Conservation (phyloP, 768 basidiomycete genomes). For the Leccinum subgranulosum region DNA sequence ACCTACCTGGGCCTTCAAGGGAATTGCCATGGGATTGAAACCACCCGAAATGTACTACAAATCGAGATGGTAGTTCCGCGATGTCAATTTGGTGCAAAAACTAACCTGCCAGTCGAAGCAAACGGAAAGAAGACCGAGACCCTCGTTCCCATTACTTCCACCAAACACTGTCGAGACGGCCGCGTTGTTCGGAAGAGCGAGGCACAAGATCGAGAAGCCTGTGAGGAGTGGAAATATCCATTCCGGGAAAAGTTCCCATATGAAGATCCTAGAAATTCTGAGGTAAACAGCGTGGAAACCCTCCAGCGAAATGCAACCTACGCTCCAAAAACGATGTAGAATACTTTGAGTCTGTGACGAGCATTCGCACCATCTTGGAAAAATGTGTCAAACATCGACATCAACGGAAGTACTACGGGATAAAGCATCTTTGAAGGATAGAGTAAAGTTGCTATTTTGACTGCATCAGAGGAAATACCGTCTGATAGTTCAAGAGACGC, state of each 20-base stretch:
- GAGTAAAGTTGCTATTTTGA: conserved; percentile 27
- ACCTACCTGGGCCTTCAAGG: conserved; percentile 46
- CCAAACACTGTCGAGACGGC: conserved; percentile 57
- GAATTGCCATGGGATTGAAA: conserved; percentile 49
- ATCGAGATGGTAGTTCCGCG: background rate
- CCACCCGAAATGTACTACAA: conserved; percentile 23
- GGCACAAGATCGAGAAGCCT: conserved; percentile 59
- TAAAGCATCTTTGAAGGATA: conserved; percentile 47
- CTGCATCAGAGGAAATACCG: background rate
- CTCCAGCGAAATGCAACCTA: conserved; percentile 31
- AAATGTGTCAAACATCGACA: conserved; percentile 32
- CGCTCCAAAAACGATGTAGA: conserved; percentile 22
- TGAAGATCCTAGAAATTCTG: conserved; percentile 35
- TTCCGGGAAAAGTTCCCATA: conserved; percentile 26
- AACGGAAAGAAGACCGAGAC: conserved; percentile 55
- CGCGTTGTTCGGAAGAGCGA: conserved; percentile 47
- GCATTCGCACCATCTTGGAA: conserved; percentile 40
- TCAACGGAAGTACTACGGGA: conserved; percentile 28
- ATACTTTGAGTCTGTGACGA: conserved; percentile 38
- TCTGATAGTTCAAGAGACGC: conserved; percentile 1
- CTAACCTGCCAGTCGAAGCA: conserved; percentile 60
- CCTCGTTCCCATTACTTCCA: conserved; percentile 61
- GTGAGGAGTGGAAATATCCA: conserved; percentile 57
- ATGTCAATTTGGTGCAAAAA: conserved; percentile 16
- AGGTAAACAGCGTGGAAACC: background rate